Conservation (phyloP, 768 basidiomycete species). For the Amyloporia xantha region DNA sequence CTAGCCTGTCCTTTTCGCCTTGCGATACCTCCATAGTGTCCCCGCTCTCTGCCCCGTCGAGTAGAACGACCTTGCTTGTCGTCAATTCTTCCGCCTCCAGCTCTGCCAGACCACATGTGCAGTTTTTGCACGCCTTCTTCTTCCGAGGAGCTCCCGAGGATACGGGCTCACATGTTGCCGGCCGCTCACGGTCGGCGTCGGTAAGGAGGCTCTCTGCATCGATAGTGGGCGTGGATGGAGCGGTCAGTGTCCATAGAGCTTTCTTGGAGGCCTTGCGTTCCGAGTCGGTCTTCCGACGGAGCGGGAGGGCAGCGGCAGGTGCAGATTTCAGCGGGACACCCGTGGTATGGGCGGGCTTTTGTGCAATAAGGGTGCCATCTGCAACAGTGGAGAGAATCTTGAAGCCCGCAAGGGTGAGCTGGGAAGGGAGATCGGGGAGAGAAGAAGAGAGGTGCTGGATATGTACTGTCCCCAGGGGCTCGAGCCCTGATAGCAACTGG, state of each 20-base stretch:
- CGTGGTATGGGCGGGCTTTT: slow-evolving; percentile 54
- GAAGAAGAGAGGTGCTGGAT: slow-evolving; percentile 46
- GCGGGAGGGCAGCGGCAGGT: slow-evolving; percentile 32
- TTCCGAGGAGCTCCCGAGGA: slow-evolving; percentile 46
- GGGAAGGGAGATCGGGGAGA: slow-evolving; percentile 41
- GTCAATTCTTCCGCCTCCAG: slow-evolving; percentile 77
- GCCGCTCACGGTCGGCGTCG: slow-evolving; percentile 72
- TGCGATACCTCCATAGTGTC: slow-evolving; percentile 50
- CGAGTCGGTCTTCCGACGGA: slow-evolving; percentile 45
- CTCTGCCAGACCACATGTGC: slow-evolving; percentile 94
- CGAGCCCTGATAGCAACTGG: slow-evolving; percentile 53
- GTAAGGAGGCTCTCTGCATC: slow-evolving; percentile 83
- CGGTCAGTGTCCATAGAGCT: slow-evolving; percentile 78
- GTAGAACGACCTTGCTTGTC: slow-evolving; percentile 54
- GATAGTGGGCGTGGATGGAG: slow-evolving; percentile 65
- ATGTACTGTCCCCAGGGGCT: slow-evolving; percentile 64
- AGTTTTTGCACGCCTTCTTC: slow-evolving; percentile 93
- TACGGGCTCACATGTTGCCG: slow-evolving; percentile 70
- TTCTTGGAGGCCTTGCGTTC: slow-evolving; percentile 73
- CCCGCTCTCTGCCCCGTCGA: slow-evolving; percentile 59
- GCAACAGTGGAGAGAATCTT: slow-evolving; percentile 39
- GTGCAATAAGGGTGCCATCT: slow-evolving; percentile 49
- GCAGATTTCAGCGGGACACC: slow-evolving; percentile 38
- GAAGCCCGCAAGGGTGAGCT: slow-evolving; percentile 65
- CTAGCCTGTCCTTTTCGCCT: slow-evolving; percentile 57